Percentiles rank a stretch among this genome's conserved stretches.
These are phyloP conservation scores for Allium cepa DNA, from an alignment of 106 monocot genomes.

Conservation along the genomic window DNA sequence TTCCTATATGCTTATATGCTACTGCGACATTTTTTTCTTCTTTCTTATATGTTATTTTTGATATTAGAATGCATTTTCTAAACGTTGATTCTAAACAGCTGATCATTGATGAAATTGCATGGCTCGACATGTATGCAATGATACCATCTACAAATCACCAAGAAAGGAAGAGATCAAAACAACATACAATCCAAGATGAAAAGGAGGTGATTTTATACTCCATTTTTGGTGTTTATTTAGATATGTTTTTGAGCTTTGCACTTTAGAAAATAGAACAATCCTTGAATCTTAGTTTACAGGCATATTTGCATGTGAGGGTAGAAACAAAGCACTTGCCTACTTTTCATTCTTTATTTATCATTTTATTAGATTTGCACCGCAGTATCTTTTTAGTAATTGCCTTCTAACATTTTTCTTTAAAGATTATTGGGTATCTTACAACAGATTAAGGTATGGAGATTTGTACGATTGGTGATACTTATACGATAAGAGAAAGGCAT, in stretches of 20 bases:
- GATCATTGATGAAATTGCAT: constrained; percentile 15
- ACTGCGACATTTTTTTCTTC: too few relatives aligned
- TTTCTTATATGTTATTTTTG: too few relatives aligned
- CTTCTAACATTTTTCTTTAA: constrained; percentile 11
- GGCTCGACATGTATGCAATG: constrained; percentile 16
- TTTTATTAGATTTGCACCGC: neutral
- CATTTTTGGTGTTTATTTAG: constrained; percentile 13
- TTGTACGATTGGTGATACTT: neutral
- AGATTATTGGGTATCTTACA: constrained; percentile 18
- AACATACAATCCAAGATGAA: constrained; percentile 12
- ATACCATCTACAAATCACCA: constrained; percentile 6
- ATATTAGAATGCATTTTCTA: too few relatives aligned
- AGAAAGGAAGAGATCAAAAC: constrained; percentile 11
- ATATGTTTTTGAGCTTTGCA: constrained; percentile 14
- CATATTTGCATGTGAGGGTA: constrained; percentile 9
- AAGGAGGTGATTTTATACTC: constrained; percentile 18
- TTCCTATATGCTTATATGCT: neutral
- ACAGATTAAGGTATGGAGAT: constrained; percentile 9
- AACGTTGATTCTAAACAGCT: constrained; percentile 5
- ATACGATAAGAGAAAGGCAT: neutral
- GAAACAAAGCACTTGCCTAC: neutral
- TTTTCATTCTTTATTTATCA: neutral
- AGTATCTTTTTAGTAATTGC: constrained; percentile 5
- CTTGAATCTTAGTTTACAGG: neutral
- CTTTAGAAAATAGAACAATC: constrained; percentile 12